Evolutionary conservation across 768 basidiomycete species (phyloP), one percentile per base, ranked within the genome.

Genomic region (Clathrus columnatus): DNA sequence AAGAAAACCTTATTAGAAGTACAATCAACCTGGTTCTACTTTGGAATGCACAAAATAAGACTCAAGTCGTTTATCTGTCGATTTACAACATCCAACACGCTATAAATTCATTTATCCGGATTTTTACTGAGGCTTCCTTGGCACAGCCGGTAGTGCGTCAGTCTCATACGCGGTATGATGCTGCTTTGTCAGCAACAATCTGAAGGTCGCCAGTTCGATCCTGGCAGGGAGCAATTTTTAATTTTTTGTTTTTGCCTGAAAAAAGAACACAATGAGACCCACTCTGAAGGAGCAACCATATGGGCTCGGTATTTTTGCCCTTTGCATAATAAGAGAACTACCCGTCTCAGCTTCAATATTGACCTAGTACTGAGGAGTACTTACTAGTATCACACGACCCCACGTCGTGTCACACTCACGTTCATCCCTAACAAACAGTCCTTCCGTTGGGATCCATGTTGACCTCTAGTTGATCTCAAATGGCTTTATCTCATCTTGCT

Each of bases 171-270:
- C 16, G 11, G 26, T 47, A 47, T 47, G 46, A 47, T 47, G 46
- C 46, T 47, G 46, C 21, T 23, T 23, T 4, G 36, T 47, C 46
- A 28, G 46, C 46, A 18, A 47, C 20, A 47, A 47, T 47, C 46
- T 47, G 46, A 47, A 47, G 46, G 46, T 47, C 46, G 46, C 46
- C 46, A 47, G 46, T 47, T 47, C 46, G 46, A 47, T 23, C 46
- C 46, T 47, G 46, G 46, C 46, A 47, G 46, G 46, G 46, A 47
- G 46, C 46, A 47, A 3, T 3, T 47, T 47, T 47, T 47, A 16
- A 14, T 47, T 28, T 28, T 23, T 47, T 28, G 21, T 4, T 11
- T 20, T 47, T 47, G 4, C n/a, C n/a, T n/a, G n/a, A n/a, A n/a
- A n/a, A n/a, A n/a, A n/a, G n/a, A n/a, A n/a, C n/a, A n/a, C n/a